A percentile compares a stretch with the other conserved stretches of the same genome.
Evolutionary conservation across 176 grass and related monocot species (phyloP).

Genomic region (Carex littledalei): DNA sequence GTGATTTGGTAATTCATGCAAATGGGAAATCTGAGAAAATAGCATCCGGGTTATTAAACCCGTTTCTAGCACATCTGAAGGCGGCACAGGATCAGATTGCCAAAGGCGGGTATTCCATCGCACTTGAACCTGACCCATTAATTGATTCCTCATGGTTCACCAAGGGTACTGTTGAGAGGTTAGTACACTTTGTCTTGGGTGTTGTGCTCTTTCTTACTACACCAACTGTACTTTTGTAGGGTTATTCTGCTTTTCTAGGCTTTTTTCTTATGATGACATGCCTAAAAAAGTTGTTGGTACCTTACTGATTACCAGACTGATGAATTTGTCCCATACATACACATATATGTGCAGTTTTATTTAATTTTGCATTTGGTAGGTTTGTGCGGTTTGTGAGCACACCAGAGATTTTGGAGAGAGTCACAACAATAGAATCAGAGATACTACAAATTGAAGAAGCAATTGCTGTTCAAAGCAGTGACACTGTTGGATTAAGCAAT

Average conservation of each 20-base stretch:
- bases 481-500: conserved; percentile 50
- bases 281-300: background rate
- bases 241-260: conserved; percentile 3
- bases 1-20: conserved; percentile 74
- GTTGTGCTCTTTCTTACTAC: background rate
- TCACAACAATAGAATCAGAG: conserved; percentile 83
- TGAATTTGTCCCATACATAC: background rate
- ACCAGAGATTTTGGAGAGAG: conserved; percentile 88
- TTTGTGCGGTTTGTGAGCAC: conserved; percentile 98
- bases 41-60: conserved; percentile 84
- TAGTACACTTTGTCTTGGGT: conserved; percentile 4
- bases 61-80: conserved; percentile 79
- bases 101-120: conserved; percentile 88
- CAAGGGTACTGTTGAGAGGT: conserved; percentile 77
- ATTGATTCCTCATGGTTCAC: conserved; percentile 65
- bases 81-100: conserved; percentile 78
- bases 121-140: conserved; percentile 48
- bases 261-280: background rate
- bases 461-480: conserved; percentile 75
- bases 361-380: conserved; percentile 27
- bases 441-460: conserved; percentile 90
- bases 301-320: background rate
- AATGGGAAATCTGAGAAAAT: conserved; percentile 88
- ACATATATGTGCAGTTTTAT: background rate
- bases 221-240: conserved; percentile 1